Conservation (phyloP, 164 flowering plant species). For the Litsea cubeba region DNA sequence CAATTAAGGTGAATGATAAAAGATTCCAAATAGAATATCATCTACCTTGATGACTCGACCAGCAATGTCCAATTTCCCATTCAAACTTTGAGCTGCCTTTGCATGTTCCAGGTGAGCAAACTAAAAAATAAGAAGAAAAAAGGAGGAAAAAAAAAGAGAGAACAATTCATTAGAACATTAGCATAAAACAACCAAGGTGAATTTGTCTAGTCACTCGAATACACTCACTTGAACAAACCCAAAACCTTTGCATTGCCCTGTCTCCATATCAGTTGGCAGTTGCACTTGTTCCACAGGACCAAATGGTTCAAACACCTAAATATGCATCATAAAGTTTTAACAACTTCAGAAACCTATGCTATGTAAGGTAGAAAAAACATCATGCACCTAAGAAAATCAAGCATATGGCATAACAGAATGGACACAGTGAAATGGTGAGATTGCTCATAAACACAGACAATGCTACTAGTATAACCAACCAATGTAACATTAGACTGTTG, state of each 20-base stretch:
- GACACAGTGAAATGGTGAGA: background rate
- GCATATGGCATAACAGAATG: background rate
- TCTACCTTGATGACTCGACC: slow-evolving; percentile 76
- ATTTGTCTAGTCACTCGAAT: background rate
- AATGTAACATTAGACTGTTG: background rate
- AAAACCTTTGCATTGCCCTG: slow-evolving; percentile 97
- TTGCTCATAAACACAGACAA: background rate
- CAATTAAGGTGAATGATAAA: background rate
- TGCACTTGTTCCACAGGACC: slow-evolving; percentile 95
- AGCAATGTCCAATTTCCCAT: slow-evolving; percentile 90
- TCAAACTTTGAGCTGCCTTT: slow-evolving; percentile 84
- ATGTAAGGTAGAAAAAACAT: background rate
- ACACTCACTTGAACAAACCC: slow-evolving; percentile 86
- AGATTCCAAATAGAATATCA: background rate
- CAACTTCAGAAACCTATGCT: background rate
- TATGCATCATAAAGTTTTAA: background rate
- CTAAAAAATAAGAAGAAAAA: slow-evolving; percentile 23
- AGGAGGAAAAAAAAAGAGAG: background rate
- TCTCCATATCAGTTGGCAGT: slow-evolving; percentile 86
- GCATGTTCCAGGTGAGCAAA: slow-evolving; percentile 88
- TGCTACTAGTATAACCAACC: background rate
- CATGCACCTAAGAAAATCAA: background rate
- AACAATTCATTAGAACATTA: background rate
- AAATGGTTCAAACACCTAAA: slow-evolving; percentile 89
- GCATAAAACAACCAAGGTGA: background rate